A percentile compares a stretch with the other conserved stretches of the same genome.
Conservation (phyloP, 257 asterid genomes). For the Solanum peruvianum region DNA sequence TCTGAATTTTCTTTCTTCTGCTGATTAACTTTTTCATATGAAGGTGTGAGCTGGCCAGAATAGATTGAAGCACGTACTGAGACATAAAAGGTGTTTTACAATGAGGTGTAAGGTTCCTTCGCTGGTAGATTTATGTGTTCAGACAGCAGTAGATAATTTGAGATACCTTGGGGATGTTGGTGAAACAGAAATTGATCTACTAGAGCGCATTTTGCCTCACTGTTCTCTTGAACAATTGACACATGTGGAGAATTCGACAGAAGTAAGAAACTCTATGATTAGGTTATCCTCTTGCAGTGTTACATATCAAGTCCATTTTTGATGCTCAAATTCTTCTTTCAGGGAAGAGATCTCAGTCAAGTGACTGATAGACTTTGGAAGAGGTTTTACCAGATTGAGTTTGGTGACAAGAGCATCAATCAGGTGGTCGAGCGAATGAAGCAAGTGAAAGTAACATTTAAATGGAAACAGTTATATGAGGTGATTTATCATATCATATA, state of each 20-base stretch:
- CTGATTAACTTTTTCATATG: background rate
- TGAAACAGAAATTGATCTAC: constrained; percentile 56
- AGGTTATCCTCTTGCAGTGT: background rate
- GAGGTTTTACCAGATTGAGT: constrained; percentile 42
- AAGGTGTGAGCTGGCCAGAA: background rate
- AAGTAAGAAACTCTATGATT: constrained; percentile 25
- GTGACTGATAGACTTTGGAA: constrained; percentile 67
- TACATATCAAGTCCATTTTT: background rate
- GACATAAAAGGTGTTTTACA: background rate
- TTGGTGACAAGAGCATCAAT: constrained; percentile 41
- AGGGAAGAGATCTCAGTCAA: constrained; percentile 87
- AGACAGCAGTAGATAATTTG: constrained; percentile 54
- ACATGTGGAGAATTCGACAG: constrained; percentile 61
- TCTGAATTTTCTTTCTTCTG: background rate
- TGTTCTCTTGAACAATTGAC: constrained; percentile 66
- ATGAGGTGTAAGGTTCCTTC: constrained; percentile 43
- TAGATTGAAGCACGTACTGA: background rate
- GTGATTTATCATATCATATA: constrained; percentile 15
- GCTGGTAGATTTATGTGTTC: constrained; percentile 70
- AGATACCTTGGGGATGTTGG: constrained; percentile 88
- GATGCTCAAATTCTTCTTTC: background rate
- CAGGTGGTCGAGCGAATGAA: constrained; percentile 38
- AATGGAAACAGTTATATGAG: constrained; percentile 66
- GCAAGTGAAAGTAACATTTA: constrained; percentile 24
- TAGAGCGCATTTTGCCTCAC: constrained; percentile 71